Base-by-base conservation (phyloP, 2,329 filamentous ascomycete species). In the Epicoccum sorghinum region DNA sequence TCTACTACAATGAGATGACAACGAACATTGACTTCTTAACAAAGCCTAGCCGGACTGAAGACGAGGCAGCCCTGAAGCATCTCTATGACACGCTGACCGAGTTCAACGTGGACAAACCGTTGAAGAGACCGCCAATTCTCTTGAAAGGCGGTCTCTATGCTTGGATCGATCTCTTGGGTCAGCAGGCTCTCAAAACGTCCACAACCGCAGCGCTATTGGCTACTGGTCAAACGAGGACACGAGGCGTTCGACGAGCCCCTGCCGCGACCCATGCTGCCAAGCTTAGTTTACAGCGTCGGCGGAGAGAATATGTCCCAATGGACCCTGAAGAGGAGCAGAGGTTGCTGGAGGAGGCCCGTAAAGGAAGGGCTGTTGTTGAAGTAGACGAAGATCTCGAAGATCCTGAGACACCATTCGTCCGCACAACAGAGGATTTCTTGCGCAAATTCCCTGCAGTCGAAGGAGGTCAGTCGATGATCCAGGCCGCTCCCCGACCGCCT, bases 91-190 rank as follows among this genome's bases (percentile, higher is more conserved):
- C 93, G 0, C 78, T 99, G 4, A 86, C 87, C 47, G 87, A 95
- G 52, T 96, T 93, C 74, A 96, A 93, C 62, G 89, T 89, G 53
- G 86, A 88, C 13, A 90, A 89, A 62, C 88, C 88, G 8, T 77
- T 96, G 29, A 88, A 86, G 53, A 82, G 86, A 24, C 82, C 84
- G 3, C 93, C 93, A 0, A 89, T 91, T 50, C 80, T 99, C 29
- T 79, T 99, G 1, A 79, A 84, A 47, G 95, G 95, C 14, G 95
- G 95, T 0, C 74, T 99, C 9, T 86, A 93, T 63, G 90, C 91
- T 4, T 99, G 95, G 95, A 78, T 86, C 14, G 88, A 95, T 65
- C 76, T 95, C n/a, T 81, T 96, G 65, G 93, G 95, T 2, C 77
- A 80, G 10, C 82, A 86, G 47, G 87, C 89, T 1, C 78, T 89